A percentile compares a stretch with the other conserved stretches of the same genome.
Evolutionary conservation across 352 stramenopile genomes (phyloP).

Genomic region (Pythium aristosporum): DNA sequence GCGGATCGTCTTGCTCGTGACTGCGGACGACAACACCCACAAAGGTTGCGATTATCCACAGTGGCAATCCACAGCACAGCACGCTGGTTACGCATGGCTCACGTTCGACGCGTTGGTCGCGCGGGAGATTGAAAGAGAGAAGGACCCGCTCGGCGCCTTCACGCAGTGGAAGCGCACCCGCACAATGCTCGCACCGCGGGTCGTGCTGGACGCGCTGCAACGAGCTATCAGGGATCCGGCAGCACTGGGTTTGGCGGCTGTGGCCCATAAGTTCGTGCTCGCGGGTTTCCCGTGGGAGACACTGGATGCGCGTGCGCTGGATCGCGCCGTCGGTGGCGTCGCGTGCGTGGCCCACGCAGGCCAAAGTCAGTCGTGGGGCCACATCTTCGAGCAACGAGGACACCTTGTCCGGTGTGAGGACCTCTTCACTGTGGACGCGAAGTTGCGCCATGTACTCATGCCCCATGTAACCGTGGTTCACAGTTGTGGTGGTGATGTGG

Average conservation of each 20-base stretch:
- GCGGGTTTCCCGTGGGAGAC: constrained; percentile 40
- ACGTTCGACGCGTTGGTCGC: constrained; percentile 26
- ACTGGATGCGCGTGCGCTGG: constrained; percentile 30
- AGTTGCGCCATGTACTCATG: constrained; percentile 11
- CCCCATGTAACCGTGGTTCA: constrained; percentile 16
- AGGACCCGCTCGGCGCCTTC: constrained; percentile 25
- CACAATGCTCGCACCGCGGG: constrained; percentile 23
- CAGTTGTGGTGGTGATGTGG: neutral
- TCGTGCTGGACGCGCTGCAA: constrained; percentile 30
- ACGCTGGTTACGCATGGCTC: constrained; percentile 12
- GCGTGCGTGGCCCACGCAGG: constrained; percentile 17
- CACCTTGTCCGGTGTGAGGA: constrained; percentile 1
- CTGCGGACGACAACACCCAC: constrained; percentile 26
- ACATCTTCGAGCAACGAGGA: constrained; percentile 12
- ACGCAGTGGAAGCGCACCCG: constrained; percentile 33
- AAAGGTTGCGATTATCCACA: neutral
- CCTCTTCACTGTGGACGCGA: neutral
- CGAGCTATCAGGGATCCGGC: constrained; percentile 16
- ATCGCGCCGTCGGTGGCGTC: constrained; percentile 28
- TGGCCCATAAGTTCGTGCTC: constrained; percentile 43
- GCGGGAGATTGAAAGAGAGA: constrained; percentile 25
- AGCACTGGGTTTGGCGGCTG: neutral
- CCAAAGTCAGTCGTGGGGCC: constrained; percentile 1
- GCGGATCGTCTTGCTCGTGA: constrained; percentile 23
- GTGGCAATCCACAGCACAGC: neutral